A percentile compares a stretch with the other conserved stretches of the same genome.
phyloP scores from a whole-genome alignment of 2,329 filamentous ascomycete genomes.

The Bisporella sp. region DNA sequence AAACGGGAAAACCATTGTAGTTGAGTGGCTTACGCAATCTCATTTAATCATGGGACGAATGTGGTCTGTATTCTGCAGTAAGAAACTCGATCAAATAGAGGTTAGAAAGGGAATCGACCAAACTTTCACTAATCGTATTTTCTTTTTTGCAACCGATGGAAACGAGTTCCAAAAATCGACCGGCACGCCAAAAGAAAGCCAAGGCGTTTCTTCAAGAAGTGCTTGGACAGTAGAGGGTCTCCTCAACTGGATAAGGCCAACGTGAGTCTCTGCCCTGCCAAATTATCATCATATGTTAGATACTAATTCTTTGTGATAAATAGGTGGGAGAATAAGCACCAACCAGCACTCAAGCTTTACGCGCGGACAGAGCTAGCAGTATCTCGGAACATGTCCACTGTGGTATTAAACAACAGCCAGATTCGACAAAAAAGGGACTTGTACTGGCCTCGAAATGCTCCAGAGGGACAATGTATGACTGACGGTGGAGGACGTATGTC shows the following conservation, averaged over 20 bases:
- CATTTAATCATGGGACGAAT: conserved; percentile 21
- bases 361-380: conserved; percentile 46
- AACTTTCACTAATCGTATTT: conserved; percentile 36
- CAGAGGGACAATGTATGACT: conserved; percentile 45
- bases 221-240: conserved; percentile 31
- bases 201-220: neutral
- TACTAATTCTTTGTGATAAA: no score
- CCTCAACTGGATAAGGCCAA: conserved; percentile 45
- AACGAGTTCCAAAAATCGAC: conserved; percentile 1
- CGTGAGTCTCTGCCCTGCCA: no score
- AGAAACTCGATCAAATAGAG: conserved; percentile 33
- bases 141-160: conserved; percentile 49
- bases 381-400: conserved; percentile 28
- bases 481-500: conserved; percentile 64
- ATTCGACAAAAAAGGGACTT: conserved; percentile 32
- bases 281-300: no score
- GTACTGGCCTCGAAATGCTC: conserved; percentile 1
- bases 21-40: conserved; percentile 32
- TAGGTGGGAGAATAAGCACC: conserved; percentile 34
- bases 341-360: conserved; percentile 50
- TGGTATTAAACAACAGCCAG: conserved; percentile 39
- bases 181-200: neutral
- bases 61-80: conserved; percentile 25
- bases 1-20: conserved; percentile 28
- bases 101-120: conserved; percentile 27